Evolutionary conservation across 495 filamentous ascomycete species (phyloP).

Genomic region (Hypomontagnella submonticulosa): DNA sequence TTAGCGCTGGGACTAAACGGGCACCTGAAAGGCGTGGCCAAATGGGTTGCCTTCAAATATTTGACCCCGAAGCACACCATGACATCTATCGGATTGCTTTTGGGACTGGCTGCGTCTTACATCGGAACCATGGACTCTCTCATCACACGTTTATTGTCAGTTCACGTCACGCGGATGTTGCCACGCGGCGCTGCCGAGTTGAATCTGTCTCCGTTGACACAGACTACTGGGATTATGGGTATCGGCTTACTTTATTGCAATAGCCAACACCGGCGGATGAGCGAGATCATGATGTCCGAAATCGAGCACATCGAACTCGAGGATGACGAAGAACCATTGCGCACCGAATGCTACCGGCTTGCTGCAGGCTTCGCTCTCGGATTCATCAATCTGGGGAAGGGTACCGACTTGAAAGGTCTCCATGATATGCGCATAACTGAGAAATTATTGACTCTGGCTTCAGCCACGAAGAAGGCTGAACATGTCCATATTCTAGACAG

Average conservation of each 20-base stretch:
- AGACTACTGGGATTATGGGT: slow-evolving; percentile 97
- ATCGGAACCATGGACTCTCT: slow-evolving; percentile 96
- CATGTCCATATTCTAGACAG: slow-evolving; percentile 92
- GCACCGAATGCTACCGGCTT: slow-evolving; percentile 93
- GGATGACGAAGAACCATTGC: slow-evolving; percentile 75
- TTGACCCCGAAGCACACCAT: slow-evolving; percentile 97
- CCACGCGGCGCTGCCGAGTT: slow-evolving; percentile 91
- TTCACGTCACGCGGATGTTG: slow-evolving; percentile 96
- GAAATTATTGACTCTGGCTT: slow-evolving; percentile 83
- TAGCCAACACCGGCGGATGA: slow-evolving; percentile 97
- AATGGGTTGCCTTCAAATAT: slow-evolving; percentile 99
- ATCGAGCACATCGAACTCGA: slow-evolving; percentile 86
- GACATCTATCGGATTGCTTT: slow-evolving; percentile 94
- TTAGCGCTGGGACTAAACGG: slow-evolving; percentile 94
- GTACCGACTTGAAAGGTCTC: slow-evolving; percentile 85
- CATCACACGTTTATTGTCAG: slow-evolving; percentile 91
- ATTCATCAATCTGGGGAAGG: slow-evolving; percentile 93
- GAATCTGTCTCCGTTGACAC: slow-evolving; percentile 91
- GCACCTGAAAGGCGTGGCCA: slow-evolving; percentile 89
- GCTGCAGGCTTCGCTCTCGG: slow-evolving; percentile 94
- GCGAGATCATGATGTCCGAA: slow-evolving; percentile 97
- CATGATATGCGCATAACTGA: slow-evolving; percentile 95
- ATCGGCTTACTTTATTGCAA: slow-evolving; percentile 95
- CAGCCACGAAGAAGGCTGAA: slow-evolving; percentile 86
- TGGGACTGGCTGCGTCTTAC: slow-evolving; percentile 92